These are phyloP conservation scores for Trichophyton rubrum DNA, from an alignment of 2,329 filamentous ascomycete species.

Conservation along the genomic window DNA sequence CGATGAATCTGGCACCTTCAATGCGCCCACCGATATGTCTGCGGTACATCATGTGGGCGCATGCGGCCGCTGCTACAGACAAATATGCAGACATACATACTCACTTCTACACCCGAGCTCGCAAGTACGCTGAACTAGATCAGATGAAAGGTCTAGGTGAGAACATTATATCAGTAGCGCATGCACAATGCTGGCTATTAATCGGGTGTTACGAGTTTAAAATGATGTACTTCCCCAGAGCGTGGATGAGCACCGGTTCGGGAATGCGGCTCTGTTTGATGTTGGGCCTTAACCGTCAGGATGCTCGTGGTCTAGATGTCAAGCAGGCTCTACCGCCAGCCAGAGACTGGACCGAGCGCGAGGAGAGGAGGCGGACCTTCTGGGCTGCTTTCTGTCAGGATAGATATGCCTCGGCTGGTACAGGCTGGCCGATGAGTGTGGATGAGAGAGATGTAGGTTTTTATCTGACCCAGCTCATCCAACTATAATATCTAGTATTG, in stretches of 20 bases:
- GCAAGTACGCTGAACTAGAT: conserved; percentile 82
- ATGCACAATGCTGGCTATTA: conserved; percentile 74
- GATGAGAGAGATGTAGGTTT: conserved; percentile 66
- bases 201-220: conserved; percentile 85
- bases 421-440: conserved; percentile 90
- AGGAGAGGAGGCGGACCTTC: conserved; percentile 83
- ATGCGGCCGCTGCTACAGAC: conserved; percentile 73
- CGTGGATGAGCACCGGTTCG: conserved; percentile 83
- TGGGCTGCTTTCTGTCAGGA: conserved; percentile 91
- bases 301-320: conserved; percentile 71
- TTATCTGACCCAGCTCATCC: not conserved
- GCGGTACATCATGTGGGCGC: conserved; percentile 91
- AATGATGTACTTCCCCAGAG: conserved; percentile 91
- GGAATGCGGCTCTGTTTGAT: conserved; percentile 74
- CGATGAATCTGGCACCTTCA: conserved; percentile 77
- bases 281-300: conserved; percentile 82
- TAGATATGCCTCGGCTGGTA: conserved; percentile 87
- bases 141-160: conserved; percentile 90
- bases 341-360: conserved; percentile 84
- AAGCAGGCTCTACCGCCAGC: conserved; percentile 82
- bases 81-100: conserved; percentile 70
- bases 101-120: conserved; percentile 76
- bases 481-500: not conserved
- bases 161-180: conserved; percentile 69
- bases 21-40: conserved; percentile 77